Percentiles rank a stretch among this genome's conserved stretches.
phyloP scores from a whole-genome alignment of 495 filamentous ascomycete genomes.

The Chaetomium tenue region DNA sequence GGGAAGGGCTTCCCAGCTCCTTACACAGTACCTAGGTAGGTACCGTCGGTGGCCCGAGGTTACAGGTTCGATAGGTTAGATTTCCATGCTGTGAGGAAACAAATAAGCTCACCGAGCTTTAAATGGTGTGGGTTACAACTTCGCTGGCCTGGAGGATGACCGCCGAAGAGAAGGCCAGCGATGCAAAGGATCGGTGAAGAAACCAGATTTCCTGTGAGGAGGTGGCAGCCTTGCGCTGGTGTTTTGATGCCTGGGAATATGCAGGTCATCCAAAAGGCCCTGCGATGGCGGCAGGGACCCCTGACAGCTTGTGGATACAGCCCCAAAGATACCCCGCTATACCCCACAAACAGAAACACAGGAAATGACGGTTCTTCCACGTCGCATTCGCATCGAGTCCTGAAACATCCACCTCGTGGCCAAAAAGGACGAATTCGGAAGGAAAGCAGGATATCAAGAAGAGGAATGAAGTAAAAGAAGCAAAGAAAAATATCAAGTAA shows the following conservation, averaged over 20 bases:
- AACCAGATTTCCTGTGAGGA: neutral
- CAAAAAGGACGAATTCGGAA: too few relatives aligned
- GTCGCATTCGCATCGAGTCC: neutral
- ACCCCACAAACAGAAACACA: neutral
- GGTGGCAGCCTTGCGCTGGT: conserved; percentile 9
- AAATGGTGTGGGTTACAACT: neutral
- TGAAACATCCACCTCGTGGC: neutral
- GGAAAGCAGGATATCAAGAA: too few relatives aligned
- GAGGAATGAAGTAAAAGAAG: too few relatives aligned
- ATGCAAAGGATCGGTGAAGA: conserved; percentile 2
- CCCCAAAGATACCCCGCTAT: neutral
- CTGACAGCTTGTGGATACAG: neutral
- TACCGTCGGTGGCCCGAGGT: too few relatives aligned
- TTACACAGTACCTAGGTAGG: too few relatives aligned
- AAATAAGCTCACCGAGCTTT: neutral
- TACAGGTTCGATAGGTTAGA: too few relatives aligned
- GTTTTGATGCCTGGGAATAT: conserved; percentile 1
- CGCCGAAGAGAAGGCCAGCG: neutral
- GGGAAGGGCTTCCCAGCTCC: too few relatives aligned
- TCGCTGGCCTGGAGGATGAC: neutral
- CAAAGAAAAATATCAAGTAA: too few relatives aligned
- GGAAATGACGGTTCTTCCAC: neutral
- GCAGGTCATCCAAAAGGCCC: neutral
- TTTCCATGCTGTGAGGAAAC: too few relatives aligned
- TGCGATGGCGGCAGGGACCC: neutral